phyloP scores from a whole-genome alignment of 2,329 filamentous ascomycete species.

The Karstenula rhodostoma region DNA sequence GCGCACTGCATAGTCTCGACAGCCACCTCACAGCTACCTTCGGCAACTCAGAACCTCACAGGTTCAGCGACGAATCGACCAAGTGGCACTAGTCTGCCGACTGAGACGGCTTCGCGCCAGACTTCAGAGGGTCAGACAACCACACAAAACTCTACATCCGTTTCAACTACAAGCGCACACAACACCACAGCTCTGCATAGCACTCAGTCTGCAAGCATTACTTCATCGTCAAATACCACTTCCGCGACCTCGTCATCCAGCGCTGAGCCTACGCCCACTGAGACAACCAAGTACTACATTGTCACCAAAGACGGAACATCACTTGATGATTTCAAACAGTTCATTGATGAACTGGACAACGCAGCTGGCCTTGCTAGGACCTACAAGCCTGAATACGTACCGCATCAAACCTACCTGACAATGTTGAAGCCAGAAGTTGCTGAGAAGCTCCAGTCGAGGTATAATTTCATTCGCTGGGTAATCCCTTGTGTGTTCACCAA shows the following conservation, averaged over 20 bases:
- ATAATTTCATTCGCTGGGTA: neutral
- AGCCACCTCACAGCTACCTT: constrained; percentile 9
- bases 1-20: neutral
- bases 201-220: neutral
- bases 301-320: constrained; percentile 3
- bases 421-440: neutral
- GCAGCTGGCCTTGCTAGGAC: neutral
- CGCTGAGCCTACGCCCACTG: neutral
- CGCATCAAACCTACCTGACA: constrained; percentile 4
- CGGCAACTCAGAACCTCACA: constrained; percentile 7
- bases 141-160: neutral
- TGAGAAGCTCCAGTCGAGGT: neutral
- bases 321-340: constrained; percentile 1
- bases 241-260: neutral
- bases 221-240: neutral
- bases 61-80: constrained; percentile 2
- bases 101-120: neutral
- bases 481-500: neutral
- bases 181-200: neutral
- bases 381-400: neutral
- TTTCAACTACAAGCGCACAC: neutral
- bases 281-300: neutral
- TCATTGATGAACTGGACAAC: constrained; percentile 1
- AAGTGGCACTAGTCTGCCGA: neutral
- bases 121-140: neutral